A percentile compares a stretch with the other conserved stretches of the same genome.
These are phyloP conservation scores for Asclepias syriaca DNA, from an alignment of 257 asterid species.

Conservation along the genomic window DNA sequence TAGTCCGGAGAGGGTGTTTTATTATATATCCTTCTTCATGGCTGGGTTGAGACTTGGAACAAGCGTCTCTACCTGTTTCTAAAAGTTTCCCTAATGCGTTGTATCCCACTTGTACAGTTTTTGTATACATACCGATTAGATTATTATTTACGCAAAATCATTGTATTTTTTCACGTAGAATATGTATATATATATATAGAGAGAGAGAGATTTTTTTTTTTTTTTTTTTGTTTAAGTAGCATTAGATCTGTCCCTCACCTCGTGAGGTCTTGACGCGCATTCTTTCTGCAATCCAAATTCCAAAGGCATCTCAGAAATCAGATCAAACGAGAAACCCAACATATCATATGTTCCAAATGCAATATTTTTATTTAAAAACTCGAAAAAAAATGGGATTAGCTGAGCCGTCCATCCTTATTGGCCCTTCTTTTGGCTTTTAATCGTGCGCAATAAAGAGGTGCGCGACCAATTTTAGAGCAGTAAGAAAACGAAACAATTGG, in stretches of 20 bases:
- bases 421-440: background rate
- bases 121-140: conserved; percentile 16
- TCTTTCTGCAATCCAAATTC: too few species aligned
- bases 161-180: background rate
- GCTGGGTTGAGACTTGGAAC: background rate
- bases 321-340: too few species aligned
- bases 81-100: background rate
- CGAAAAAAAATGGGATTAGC: background rate
- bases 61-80: background rate
- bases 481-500: background rate
- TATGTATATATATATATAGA: too few species aligned
- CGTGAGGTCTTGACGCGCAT: background rate
- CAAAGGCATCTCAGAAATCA: too few species aligned
- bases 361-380: too few species aligned
- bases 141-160: background rate
- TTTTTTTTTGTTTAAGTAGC: background rate
- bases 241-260: background rate
- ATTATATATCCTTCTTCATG: conserved; percentile 21
- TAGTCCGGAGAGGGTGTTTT: conserved; percentile 14
- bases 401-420: background rate
- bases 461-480: too few species aligned
- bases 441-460: too few species aligned
- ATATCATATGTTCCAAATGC: too few species aligned
- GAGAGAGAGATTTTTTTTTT: background rate
- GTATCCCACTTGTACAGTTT: conserved; percentile 22